Conservation (phyloP, 1,139 yeast species). For the Pichia sp. region DNA sequence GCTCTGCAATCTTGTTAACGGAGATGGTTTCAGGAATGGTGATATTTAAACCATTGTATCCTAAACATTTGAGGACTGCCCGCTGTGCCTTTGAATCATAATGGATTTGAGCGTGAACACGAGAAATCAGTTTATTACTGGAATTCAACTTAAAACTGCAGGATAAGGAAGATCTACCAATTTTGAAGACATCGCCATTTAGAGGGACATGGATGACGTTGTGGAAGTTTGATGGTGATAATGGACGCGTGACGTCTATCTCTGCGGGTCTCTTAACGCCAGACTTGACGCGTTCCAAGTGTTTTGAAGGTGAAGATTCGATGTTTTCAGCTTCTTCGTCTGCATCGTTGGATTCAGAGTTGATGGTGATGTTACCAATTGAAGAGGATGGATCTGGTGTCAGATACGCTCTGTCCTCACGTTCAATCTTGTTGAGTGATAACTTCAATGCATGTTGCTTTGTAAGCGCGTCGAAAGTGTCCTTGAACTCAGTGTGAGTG, state of each 20-base stretch:
- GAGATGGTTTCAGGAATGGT: conserved; percentile 42
- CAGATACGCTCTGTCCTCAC: conserved; percentile 25
- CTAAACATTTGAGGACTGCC: conserved; percentile 48
- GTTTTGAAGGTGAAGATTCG: no score
- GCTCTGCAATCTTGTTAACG: conserved; percentile 23
- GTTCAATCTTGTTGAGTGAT: no score
- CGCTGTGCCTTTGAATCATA: conserved; percentile 19
- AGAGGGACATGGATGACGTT: conserved; percentile 14
- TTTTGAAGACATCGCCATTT: conserved; percentile 21
- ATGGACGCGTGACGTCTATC: conserved; percentile 16
- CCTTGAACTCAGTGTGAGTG: no score
- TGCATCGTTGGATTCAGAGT: conserved; percentile 1
- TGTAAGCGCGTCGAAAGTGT: no score
- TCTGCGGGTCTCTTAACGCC: conserved; percentile 13
- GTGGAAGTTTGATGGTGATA: conserved; percentile 15
- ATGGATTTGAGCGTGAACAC: conserved; percentile 49
- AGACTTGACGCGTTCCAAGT: background rate
- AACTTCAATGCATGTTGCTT: no score
- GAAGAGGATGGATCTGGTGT: conserved; percentile 40
- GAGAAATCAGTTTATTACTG: conserved; percentile 56
- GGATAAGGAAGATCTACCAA: conserved; percentile 63
- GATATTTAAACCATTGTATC: conserved; percentile 64
- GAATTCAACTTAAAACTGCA: conserved; percentile 48
- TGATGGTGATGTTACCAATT: conserved; percentile 27
- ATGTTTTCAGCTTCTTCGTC: background rate